A percentile compares a stretch with the other conserved stretches of the same genome.
These are phyloP conservation scores for Brettanomyces custersianus DNA, from an alignment of 805 yeast genomes.

Conservation along the genomic window DNA sequence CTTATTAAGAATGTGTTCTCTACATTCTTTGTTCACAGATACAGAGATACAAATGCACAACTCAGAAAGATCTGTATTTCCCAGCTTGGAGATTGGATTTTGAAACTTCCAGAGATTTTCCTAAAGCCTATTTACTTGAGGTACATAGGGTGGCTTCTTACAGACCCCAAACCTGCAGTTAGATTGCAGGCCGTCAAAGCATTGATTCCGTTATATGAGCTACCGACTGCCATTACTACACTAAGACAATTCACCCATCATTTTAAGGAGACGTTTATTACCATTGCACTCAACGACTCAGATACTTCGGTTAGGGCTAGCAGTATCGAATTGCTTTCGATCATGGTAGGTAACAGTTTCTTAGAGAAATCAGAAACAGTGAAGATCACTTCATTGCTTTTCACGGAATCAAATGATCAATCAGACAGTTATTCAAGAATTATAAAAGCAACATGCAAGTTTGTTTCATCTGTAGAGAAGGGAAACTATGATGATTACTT, in stretches of 20 bases:
- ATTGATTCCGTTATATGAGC: conserved; percentile 39
- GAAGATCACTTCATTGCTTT: conserved; percentile 14
- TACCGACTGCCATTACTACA: conserved; percentile 42
- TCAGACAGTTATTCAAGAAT: conserved; percentile 20
- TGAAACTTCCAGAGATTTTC: conserved; percentile 59
- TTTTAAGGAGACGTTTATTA: conserved; percentile 55
- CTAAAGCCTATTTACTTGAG: conserved; percentile 62
- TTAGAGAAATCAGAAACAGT: conserved; percentile 47
- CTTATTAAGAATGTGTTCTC: conserved; percentile 58
- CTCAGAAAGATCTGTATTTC: conserved; percentile 65
- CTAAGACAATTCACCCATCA: conserved; percentile 73
- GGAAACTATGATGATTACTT: conserved; percentile 29
- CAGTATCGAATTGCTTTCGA: conserved; percentile 44
- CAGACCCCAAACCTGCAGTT: conserved; percentile 57
- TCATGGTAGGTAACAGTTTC: conserved; percentile 51
- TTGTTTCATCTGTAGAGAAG: conserved; percentile 36
- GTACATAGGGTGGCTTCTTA: conserved; percentile 76
- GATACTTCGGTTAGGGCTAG: conserved; percentile 46
- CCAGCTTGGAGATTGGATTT: conserved; percentile 63
- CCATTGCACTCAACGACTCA: conserved; percentile 48
- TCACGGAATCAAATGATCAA: conserved; percentile 22
- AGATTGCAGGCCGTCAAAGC: conserved; percentile 56
- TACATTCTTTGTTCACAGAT: conserved; percentile 64
- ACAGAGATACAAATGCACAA: conserved; percentile 66
- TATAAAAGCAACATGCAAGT: conserved; percentile 42